Base-by-base conservation (phyloP, 2,329 filamentous ascomycete species). In the Epichloe coenophiala region DNA sequence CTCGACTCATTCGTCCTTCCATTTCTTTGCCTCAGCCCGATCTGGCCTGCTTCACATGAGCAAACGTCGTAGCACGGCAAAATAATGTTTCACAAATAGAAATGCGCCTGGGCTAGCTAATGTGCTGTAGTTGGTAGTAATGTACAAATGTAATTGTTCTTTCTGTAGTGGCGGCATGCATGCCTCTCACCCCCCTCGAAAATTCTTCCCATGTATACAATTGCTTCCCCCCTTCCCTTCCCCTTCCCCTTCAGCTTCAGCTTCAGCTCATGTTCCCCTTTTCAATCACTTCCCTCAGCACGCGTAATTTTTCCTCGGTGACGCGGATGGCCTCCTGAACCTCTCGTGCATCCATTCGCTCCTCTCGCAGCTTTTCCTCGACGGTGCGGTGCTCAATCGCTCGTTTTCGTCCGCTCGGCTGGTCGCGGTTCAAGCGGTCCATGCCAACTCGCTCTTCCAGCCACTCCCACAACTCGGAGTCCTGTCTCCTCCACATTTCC, bases 401-500 rank as follows among this genome's bases (percentile, higher is more conserved):
- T 54, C 66, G 71, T 57, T 78, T 75, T 44, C 75, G 71, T 6
- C 51, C 50, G 31, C 53, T 57, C 8, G 53, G 21, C 21, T 57
- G 52, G n/a, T 70, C 73, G 21, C 57, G 54, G 57, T 64, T 68
- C 56, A 77, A 68, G 52, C 71, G 72, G 51, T 88, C 84, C 63
- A 93, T 71, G 2, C 88, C 85, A 2, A 88, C 83, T 17, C 90
- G 77, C 59, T 95, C 87, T 65, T 96, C 90, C 4, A 96, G 71
- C 90, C 90, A 96, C 52, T 87, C 83, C 90, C 90, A 96, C 9
- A 96, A 71, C 59, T 93, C 88, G 56, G 80, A 88, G 63, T 96
- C 90, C 65, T 96, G 88, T 40, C 80, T 74, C 37, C 81, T 77
- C 90, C 91, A 98, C 61, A 97, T 85, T 67, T 95, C 87, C 58